Percentiles rank a stretch among this genome's conserved stretches.
phyloP scores from a whole-genome alignment of 345 rosid genomes.

The Bruguiera gymnorhiza region DNA sequence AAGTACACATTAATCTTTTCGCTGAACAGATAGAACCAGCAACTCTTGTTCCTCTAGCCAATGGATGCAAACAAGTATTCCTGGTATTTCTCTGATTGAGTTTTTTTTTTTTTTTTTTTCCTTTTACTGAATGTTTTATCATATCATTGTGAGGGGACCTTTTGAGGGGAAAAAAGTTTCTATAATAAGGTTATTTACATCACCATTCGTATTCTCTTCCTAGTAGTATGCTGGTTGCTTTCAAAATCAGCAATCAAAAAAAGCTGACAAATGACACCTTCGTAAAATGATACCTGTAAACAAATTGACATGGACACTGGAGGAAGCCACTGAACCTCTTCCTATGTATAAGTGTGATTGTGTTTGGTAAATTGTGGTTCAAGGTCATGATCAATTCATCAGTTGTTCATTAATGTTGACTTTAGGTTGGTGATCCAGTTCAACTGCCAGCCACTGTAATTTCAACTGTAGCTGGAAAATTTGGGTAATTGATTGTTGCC shows the following conservation, averaged over 20 bases:
- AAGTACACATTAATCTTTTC: not conserved
- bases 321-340: not conserved
- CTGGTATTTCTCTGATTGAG: slow-evolving; percentile 48
- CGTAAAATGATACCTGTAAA: not conserved
- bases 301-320: not conserved
- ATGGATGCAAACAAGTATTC: slow-evolving; percentile 97
- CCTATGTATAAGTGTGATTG: slow-evolving; percentile 2
- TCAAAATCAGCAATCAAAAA: too few species aligned
- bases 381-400: slow-evolving; percentile 9
- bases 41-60: slow-evolving; percentile 86
- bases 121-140: not conserved
- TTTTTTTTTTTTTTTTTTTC: not conserved
- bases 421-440: slow-evolving; percentile 91
- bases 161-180: not conserved
- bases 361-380: not conserved
- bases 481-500: slow-evolving; percentile 49
- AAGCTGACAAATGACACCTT: not conserved
- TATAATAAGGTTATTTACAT: too few species aligned
- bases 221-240: too few species aligned
- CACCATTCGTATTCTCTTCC: too few species aligned
- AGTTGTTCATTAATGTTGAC: not conserved
- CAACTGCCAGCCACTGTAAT: slow-evolving; percentile 98
- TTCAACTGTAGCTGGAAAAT: slow-evolving; percentile 66
- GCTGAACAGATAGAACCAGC: slow-evolving; percentile 83
- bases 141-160: not conserved